Conservation (phyloP, 1,284 basidiomycete genomes). For the Clitocybe nebularis region DNA sequence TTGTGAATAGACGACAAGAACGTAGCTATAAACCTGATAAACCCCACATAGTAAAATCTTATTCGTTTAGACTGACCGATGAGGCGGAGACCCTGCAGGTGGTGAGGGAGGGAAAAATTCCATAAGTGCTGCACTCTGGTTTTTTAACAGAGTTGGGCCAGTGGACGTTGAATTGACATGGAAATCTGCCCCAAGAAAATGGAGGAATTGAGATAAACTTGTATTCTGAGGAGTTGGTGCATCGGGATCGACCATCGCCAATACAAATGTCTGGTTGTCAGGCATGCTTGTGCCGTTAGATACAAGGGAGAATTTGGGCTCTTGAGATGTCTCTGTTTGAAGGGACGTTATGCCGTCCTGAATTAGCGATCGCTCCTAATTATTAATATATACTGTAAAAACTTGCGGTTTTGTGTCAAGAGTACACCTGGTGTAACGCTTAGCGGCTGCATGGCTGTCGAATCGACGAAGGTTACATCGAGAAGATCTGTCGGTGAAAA, state of each 20-base stretch:
- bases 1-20: conserved; percentile 31
- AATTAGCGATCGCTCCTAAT: neutral
- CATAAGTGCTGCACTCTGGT: conserved; percentile 38
- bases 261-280: conserved; percentile 32
- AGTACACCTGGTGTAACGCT: conserved; percentile 35
- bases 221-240: conserved; percentile 43
- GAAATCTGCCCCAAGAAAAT: conserved; percentile 42
- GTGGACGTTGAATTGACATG: conserved; percentile 23
- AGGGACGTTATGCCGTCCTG: no score
- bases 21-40: conserved; percentile 24
- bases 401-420: conserved; percentile 39
- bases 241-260: conserved; percentile 48
- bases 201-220: conserved; percentile 38
- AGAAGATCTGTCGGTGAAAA: conserved; percentile 34
- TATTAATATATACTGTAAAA: conserved; percentile 1
- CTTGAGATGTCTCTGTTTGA: conserved; percentile 31
- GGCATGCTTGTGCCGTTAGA: conserved; percentile 24
- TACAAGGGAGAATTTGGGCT: conserved; percentile 34
- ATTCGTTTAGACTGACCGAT: conserved; percentile 33
- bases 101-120: conserved; percentile 38
- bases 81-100: conserved; percentile 43
- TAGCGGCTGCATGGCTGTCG: no score
- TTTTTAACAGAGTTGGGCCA: conserved; percentile 23
- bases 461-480: conserved; percentile 34
- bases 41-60: neutral